Percentiles rank a stretch among this genome's conserved stretches.
These are phyloP conservation scores for Jacaranda copaia DNA, from an alignment of 257 asterid species.

Conservation along the genomic window DNA sequence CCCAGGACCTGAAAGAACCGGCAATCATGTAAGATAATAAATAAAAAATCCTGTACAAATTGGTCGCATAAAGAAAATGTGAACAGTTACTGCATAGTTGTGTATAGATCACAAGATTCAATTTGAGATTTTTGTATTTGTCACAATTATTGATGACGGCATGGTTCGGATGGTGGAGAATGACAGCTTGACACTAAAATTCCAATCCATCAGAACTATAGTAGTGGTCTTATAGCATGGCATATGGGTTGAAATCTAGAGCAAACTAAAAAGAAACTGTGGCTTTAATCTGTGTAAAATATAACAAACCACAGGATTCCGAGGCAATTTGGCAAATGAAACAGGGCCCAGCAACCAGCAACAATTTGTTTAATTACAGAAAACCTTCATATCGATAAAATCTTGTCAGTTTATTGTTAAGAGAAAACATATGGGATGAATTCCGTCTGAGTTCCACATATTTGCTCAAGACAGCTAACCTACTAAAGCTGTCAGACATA, in stretches of 20 bases:
- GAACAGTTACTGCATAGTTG: not conserved
- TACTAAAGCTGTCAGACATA: not conserved
- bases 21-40: not conserved
- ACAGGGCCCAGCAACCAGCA: not conserved
- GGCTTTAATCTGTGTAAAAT: not conserved
- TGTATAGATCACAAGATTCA: not conserved
- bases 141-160: conserved; percentile 12
- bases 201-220: too few species aligned
- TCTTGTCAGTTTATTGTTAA: not conserved
- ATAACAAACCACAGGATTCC: not conserved
- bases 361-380: not conserved
- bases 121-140: not conserved
- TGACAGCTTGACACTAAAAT: not conserved
- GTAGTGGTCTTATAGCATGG: too few species aligned
- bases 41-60: not conserved
- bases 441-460: not conserved
- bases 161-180: not conserved
- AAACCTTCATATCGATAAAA: not conserved
- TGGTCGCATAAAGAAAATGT: not conserved
- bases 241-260: too few species aligned
- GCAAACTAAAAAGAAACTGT: too few species aligned
- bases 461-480: not conserved
- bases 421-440: not conserved
- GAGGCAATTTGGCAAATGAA: not conserved
- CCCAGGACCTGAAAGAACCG: conserved; percentile 67